phyloP scores from a whole-genome alignment of 1,139 yeast species.

The Saccharomyces hybrid region DNA sequence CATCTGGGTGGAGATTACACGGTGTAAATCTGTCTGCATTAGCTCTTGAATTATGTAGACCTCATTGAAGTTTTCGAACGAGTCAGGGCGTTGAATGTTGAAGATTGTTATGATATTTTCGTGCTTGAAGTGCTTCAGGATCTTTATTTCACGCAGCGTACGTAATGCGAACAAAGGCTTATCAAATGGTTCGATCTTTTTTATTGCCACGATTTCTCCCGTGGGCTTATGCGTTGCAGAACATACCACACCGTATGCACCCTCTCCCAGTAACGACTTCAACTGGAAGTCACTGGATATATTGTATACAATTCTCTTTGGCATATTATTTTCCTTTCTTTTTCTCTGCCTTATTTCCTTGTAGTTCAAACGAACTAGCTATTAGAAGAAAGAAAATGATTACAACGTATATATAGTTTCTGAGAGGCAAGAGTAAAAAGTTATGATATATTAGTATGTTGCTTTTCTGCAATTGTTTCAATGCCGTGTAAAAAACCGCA shows the following conservation, averaged over 20 bases:
- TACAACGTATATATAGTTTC: background rate
- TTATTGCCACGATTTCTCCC: constrained; percentile 86
- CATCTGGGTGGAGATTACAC: constrained; percentile 79
- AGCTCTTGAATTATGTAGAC: constrained; percentile 90
- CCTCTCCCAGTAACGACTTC: constrained; percentile 81
- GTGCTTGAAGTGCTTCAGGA: constrained; percentile 78
- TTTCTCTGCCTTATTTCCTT: background rate
- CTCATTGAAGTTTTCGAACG: constrained; percentile 69
- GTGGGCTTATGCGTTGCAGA: constrained; percentile 86
- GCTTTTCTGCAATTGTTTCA: background rate
- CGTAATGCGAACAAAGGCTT: constrained; percentile 85
- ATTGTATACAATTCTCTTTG: constrained; percentile 60
- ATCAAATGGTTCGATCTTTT: constrained; percentile 90
- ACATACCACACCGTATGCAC: constrained; percentile 97
- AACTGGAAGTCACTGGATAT: constrained; percentile 85
- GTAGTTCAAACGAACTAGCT: background rate
- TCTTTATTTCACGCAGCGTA: constrained; percentile 81
- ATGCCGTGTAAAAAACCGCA: background rate
- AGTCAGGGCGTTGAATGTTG: constrained; percentile 82
- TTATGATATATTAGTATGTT: background rate
- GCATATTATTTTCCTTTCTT: constrained; percentile 15
- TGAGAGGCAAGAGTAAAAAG: background rate
- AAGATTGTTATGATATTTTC: constrained; percentile 86
- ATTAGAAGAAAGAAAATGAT: background rate
- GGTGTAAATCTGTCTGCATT: constrained; percentile 92